Base-by-base conservation (phyloP, 164 flowering plant species). In the Tetrastigma voinierianum region DNA sequence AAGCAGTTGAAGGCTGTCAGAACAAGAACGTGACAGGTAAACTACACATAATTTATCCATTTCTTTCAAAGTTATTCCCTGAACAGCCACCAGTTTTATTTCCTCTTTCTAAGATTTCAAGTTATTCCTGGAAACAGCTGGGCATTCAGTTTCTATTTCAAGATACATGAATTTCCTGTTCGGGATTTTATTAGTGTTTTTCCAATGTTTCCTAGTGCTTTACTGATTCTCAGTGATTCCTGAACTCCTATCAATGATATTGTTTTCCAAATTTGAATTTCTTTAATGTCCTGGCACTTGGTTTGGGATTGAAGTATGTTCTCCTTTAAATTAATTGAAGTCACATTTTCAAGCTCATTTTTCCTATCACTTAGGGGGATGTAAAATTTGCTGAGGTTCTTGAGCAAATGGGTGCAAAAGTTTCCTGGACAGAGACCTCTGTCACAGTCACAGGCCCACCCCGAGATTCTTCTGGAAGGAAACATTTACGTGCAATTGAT, bases 1-100 rank as follows among this genome's bases (percentile, higher is more conserved):
- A 96, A n/a, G n/a, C 96, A 21, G 98, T 96, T 67, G 95, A 93
- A 83, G 99, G 99, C 59, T 96, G 98, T 76, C n/a, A 98, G 99
- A 20, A 91, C 98, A 68, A 88, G 85, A 77, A 96, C 98, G 74
- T 90, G 93, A 67, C 98, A 96, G 98, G 99, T 96, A 83, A 63
- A 20, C 46, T 16, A 48, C 19, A 47, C 15, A 23, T 45, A 44
- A 52, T 49, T 18, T 52, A n/a, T 11, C 49, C 15, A 54, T n/a
- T n/a, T n/a, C 23, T 19, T 21, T 59, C 58, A 11, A n/a, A 46
- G 21, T 45, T 55, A 19, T 55, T 18, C 58, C 15, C 0, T n/a
- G 3, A 21, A 20, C 21, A 7, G 21, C 32, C n/a, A n/a, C n/a
- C 12, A 1, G 40, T 6, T 17, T 49, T 62, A 17, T 6, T 40